Evolutionary conservation across 495 filamentous ascomycete genomes (phyloP).

Genomic region (Penicillium crystallinum): DNA sequence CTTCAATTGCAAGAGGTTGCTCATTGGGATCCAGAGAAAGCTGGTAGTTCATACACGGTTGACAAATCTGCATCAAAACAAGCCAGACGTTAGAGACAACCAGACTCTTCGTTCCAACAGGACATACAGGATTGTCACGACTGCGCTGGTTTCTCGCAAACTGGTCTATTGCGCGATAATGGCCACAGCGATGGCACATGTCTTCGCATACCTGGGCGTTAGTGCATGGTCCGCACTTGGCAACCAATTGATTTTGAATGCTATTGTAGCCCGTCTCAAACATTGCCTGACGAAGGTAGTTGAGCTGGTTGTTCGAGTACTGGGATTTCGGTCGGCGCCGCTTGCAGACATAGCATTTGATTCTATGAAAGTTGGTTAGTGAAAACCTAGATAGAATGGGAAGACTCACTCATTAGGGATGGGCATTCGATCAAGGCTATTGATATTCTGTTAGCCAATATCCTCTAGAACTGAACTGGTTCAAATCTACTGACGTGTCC

Average conservation of each 20-base stretch:
- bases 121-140: neutral
- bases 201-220: neutral
- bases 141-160: neutral
- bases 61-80: constrained; percentile 1
- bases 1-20: neutral
- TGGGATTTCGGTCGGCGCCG: neutral
- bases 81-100: neutral
- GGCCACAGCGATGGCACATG: neutral
- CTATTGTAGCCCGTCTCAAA: neutral
- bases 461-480: no score
- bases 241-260: neutral
- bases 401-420: neutral
- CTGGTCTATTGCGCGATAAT: neutral
- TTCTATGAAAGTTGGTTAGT: neutral
- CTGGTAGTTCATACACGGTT: constrained; percentile 4
- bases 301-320: constrained; percentile 3
- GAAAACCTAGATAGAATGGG: neutral
- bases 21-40: neutral
- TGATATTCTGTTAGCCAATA: neutral
- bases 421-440: neutral
- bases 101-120: no score
- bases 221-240: constrained; percentile 2
- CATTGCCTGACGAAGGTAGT: neutral
- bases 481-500: neutral
- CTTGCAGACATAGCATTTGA: constrained; percentile 5